Evolutionary conservation across 352 stramenopile genomes (phyloP).

Genomic region (Phytophthora boehmeriae): DNA sequence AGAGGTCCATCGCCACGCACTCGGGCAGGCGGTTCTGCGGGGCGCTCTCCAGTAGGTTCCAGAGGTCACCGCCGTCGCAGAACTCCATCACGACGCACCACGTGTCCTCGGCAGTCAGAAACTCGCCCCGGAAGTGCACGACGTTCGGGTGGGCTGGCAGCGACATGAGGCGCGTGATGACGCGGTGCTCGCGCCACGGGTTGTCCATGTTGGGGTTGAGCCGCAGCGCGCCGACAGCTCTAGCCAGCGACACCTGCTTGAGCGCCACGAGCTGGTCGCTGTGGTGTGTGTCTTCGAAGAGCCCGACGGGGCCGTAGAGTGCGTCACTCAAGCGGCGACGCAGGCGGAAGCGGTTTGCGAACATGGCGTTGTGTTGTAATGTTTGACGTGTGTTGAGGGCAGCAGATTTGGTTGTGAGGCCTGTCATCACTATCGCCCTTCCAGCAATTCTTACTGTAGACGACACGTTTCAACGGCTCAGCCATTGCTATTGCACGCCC

Average conservation of each 20-base stretch:
- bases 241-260: constrained; percentile 44
- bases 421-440: too few relatives aligned
- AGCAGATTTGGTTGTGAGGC: too few relatives aligned
- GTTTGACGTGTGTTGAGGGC: too few relatives aligned
- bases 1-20: constrained; percentile 24
- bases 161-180: constrained; percentile 19
- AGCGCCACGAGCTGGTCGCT: constrained; percentile 39
- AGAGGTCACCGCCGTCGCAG: constrained; percentile 51
- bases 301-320: constrained; percentile 43
- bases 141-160: constrained; percentile 44
- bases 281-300: constrained; percentile 37
- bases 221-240: constrained; percentile 26
- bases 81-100: constrained; percentile 64
- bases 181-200: constrained; percentile 38
- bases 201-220: constrained; percentile 40
- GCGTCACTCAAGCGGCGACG: constrained; percentile 32
- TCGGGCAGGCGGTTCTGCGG: constrained; percentile 30
- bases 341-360: constrained; percentile 27
- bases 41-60: constrained; percentile 28
- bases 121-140: constrained; percentile 42
- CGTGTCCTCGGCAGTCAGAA: constrained; percentile 43
- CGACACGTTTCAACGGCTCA: too few relatives aligned
- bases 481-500: too few relatives aligned
- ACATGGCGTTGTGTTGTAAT: constrained; percentile 4
- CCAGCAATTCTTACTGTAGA: too few relatives aligned